Evolutionary conservation across 2,329 filamentous ascomycete genomes (phyloP).

Genomic region (Fusarium nygamai): DNA sequence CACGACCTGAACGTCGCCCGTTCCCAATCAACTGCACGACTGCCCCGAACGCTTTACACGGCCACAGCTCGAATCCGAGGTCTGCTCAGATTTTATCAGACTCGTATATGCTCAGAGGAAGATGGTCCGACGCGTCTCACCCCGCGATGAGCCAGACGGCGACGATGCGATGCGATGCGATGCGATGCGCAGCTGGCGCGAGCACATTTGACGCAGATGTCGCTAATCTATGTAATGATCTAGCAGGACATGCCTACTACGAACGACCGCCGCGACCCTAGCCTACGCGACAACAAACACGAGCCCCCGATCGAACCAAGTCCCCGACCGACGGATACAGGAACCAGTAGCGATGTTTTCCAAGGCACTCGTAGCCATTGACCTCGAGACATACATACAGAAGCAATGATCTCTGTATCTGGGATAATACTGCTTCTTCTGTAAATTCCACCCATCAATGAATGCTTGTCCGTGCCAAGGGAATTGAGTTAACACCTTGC

Average conservation of each 20-base stretch:
- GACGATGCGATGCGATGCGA: too few species aligned
- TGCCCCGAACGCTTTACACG: background rate
- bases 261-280: background rate
- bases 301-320: background rate
- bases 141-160: too few species aligned
- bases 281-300: background rate
- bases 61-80: too few species aligned
- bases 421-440: accelerated
- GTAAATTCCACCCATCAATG: background rate
- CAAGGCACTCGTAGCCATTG: background rate
- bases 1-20: background rate
- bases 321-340: background rate
- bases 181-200: too few species aligned
- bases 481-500: background rate
- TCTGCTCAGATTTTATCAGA: background rate
- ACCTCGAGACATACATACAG: background rate
- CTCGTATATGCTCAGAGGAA: background rate
- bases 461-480: background rate
- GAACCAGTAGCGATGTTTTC: background rate
- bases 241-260: accelerated
- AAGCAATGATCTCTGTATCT: background rate
- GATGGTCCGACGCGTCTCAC: background rate
- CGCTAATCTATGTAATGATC: too few species aligned
- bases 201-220: too few species aligned
- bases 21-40: background rate